Percentiles rank a stretch among this genome's conserved stretches.
phyloP scores from a whole-genome alignment of 2,329 filamentous ascomycete genomes.

The Diaporthe caulivora region DNA sequence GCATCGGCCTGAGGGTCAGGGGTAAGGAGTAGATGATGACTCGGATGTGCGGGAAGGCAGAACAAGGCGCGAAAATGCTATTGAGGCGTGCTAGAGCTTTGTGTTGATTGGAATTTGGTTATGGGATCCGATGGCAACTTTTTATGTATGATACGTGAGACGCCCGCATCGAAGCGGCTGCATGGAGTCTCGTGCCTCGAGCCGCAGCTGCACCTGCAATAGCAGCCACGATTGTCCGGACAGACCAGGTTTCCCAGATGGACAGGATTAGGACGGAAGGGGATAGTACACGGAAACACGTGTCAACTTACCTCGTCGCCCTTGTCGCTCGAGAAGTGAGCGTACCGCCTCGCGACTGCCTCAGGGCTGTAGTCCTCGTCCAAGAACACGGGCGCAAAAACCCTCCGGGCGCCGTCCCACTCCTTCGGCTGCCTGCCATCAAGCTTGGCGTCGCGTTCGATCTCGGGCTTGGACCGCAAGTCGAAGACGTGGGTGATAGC shows the following conservation, averaged over 20 bases:
- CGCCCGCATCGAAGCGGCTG: not conserved
- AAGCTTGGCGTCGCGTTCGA: conserved; percentile 56
- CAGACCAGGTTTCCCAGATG: conserved; percentile 32
- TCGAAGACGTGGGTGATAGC: conserved; percentile 77
- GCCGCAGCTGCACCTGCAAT: not conserved
- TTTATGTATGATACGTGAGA: not conserved
- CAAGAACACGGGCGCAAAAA: conserved; percentile 75
- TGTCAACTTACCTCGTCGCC: conserved; percentile 53
- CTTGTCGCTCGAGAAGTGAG: conserved; percentile 69
- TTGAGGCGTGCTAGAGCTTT: not conserved
- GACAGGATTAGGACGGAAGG: not conserved
- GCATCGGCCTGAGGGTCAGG: not conserved
- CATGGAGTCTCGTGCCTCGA: not conserved
- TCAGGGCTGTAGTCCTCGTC: conserved; percentile 73
- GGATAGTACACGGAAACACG: conserved; percentile 7
- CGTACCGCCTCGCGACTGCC: conserved; percentile 70
- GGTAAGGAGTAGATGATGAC: too few relatives aligned
- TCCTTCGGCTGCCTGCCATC: conserved; percentile 53
- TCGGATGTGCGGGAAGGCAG: not conserved
- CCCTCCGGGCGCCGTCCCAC: conserved; percentile 64
- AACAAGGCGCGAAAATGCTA: not conserved
- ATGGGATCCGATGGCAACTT: too few relatives aligned
- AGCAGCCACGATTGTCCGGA: not conserved
- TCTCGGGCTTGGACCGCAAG: conserved; percentile 73
- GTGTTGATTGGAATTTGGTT: not conserved